Evolutionary conservation across 371 early-diverging fungal genomes (phyloP), one percentile per base, ranked within the genome.

Genomic region (Quaeritorhiza haematococci): DNA sequence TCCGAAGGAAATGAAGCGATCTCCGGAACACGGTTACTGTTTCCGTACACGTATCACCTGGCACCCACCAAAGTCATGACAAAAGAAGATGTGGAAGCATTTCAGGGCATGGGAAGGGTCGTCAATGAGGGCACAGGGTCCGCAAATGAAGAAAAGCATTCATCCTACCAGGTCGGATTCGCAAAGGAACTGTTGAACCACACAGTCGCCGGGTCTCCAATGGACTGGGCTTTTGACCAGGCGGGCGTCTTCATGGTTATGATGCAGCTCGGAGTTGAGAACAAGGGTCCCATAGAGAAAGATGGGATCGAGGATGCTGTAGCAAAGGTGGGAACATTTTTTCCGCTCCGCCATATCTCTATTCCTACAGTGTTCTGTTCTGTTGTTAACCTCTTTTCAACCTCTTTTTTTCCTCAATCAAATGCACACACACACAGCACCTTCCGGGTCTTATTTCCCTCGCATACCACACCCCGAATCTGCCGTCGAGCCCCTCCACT

Each of bases 211-310:
- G 72, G 72, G 19, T 68, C 72, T 3, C 66, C 63, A 26, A 30
- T 72, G n/a, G 72, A 72, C 62, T 72, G 68, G 68, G 48, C 66
- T 2, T 72, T 68, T 51, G 72, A 72, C 34, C 63, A 65, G 34
- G 62, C 63, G 3, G 61, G 62, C 8, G 50, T 54, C 10, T 72
- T 64, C 45, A 50, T 67, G 4, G 3, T 62, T 3, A 53, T 61
- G 7, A 1, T 69, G 24, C 65, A 69, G 53, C 33, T 69, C 27
- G 69, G 69, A 2, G 38, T 13, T 13, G 38, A 13, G 13, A 19
- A 38, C 13, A 13, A 38, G 19, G 19, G 38, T 38, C 38, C 19
- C 19, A 13, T 19, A 19, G 19, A 13, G 38, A 38, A 38, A 19
- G 13, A 38, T 13, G 38, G 19, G 13, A 38, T 38, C 19, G 38